phyloP scores from a whole-genome alignment of 2,329 filamentous ascomycete species.

The Aspergillus aculeatinus region DNA sequence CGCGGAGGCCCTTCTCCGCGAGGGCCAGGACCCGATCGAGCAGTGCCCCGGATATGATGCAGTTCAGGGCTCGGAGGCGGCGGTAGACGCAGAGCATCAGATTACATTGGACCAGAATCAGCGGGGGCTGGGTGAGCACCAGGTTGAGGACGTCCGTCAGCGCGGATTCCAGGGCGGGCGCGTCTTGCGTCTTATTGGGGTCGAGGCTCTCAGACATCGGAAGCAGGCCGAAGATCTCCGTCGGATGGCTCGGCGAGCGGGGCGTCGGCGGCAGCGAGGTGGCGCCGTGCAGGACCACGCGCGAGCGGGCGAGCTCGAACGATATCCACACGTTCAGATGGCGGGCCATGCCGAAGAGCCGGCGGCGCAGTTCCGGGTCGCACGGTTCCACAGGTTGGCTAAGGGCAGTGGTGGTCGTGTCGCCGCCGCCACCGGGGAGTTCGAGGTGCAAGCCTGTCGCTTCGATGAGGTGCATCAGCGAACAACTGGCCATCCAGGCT shows the following conservation, averaged over 20 bases:
- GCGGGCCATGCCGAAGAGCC: constrained; percentile 53
- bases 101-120: constrained; percentile 55
- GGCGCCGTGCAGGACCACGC: constrained; percentile 51
- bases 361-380: constrained; percentile 41
- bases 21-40: constrained; percentile 52
- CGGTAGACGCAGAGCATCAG: constrained; percentile 57
- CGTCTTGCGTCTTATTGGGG: constrained; percentile 47
- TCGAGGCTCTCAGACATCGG: constrained; percentile 56
- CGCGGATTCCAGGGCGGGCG: constrained; percentile 45
- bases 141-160: constrained; percentile 45
- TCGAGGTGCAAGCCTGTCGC: constrained; percentile 45
- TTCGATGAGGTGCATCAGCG: constrained; percentile 59
- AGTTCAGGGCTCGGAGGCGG: constrained; percentile 53
- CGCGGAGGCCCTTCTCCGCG: constrained; percentile 46
- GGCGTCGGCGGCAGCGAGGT: constrained; percentile 43
- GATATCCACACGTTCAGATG: constrained; percentile 62
- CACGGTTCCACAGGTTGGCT: constrained; percentile 15
- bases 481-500: constrained; percentile 57
- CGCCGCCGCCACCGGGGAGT: constrained; percentile 13
- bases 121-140: constrained; percentile 42
- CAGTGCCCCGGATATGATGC: constrained; percentile 44
- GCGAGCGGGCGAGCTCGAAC: constrained; percentile 58
- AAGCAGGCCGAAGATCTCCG: constrained; percentile 54
- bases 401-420: neutral
- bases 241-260: constrained; percentile 41